Conservation (phyloP, 2,329 filamentous ascomycete genomes). For the Seiridium unicorne region DNA sequence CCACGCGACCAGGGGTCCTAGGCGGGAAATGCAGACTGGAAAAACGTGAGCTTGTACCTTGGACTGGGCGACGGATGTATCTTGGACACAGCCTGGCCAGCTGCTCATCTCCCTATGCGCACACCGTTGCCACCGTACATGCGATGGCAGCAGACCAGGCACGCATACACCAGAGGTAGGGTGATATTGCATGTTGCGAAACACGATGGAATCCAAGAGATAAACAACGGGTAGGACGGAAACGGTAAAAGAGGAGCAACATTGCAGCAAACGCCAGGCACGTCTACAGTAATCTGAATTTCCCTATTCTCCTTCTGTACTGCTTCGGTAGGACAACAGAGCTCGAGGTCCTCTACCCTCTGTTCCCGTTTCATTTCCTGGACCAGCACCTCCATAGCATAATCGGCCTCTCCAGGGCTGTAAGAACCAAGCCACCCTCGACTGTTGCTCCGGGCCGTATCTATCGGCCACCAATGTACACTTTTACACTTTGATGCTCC, state of each 20-base stretch:
- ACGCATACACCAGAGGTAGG: neutral
- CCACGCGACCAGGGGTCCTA: neutral
- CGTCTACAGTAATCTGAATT: neutral
- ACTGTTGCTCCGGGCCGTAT: neutral
- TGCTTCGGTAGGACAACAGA: neutral
- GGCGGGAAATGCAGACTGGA: neutral
- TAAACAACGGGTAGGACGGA: neutral
- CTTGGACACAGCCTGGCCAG: neutral
- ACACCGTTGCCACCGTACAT: neutral
- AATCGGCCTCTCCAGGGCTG: neutral
- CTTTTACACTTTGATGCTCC: neutral
- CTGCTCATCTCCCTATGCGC: neutral
- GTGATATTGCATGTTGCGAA: slow-evolving; percentile 6
- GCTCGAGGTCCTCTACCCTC: no score
- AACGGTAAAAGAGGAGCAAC: no score
- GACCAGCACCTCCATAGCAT: no score
- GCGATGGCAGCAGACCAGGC: neutral
- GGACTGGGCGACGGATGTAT: neutral
- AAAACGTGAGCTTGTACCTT: neutral
- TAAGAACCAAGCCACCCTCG: neutral
- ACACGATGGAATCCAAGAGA: neutral
- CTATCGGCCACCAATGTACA: neutral
- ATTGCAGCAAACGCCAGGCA: no score
- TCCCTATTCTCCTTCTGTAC: neutral
- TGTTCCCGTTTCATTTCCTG: no score